These are phyloP conservation scores for Colletotrichum magnum DNA, from an alignment of 2,329 filamentous ascomycete species.

Conservation along the genomic window DNA sequence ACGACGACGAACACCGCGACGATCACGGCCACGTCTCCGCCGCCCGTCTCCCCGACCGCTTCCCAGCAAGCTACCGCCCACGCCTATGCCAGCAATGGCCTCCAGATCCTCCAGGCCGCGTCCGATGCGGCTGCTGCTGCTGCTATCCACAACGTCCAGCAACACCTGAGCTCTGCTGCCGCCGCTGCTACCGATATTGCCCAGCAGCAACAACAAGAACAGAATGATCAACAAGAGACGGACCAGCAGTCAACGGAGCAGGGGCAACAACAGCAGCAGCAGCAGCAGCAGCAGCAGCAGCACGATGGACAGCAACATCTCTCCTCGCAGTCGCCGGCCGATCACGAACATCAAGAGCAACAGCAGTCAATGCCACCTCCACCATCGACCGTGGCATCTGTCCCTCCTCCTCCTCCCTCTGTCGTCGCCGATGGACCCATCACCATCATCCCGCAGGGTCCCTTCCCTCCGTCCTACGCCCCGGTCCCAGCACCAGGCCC, in stretches of 20 bases:
- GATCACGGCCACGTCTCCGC: constrained; percentile 40
- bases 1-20: constrained; percentile 21
- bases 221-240: constrained; percentile 12
- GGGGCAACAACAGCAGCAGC: constrained; percentile 17
- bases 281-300: constrained; percentile 2
- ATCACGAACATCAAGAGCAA: constrained; percentile 33
- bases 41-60: constrained; percentile 41
- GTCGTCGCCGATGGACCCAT: constrained; percentile 15
- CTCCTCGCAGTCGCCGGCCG: background rate
- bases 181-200: constrained; percentile 36
- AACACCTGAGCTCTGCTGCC: constrained; percentile 48
- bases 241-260: constrained; percentile 1
- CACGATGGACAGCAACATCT: constrained; percentile 19
- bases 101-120: constrained; percentile 61
- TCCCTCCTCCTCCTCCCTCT: constrained; percentile 7
- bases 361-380: constrained; percentile 32
- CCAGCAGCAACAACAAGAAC: no score
- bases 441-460: constrained; percentile 5
- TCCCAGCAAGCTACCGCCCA: constrained; percentile 51
- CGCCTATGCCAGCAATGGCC: constrained; percentile 61
- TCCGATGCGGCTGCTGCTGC: constrained; percentile 57
- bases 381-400: background rate
- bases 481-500: constrained; percentile 7
- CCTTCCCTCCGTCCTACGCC: constrained; percentile 27
- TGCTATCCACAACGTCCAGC: constrained; percentile 54